A percentile compares a stretch with the other conserved stretches of the same genome.
These are phyloP conservation scores for Ilyonectria mors-panacis DNA, from an alignment of 2,329 filamentous ascomycete species.

Conservation along the genomic window DNA sequence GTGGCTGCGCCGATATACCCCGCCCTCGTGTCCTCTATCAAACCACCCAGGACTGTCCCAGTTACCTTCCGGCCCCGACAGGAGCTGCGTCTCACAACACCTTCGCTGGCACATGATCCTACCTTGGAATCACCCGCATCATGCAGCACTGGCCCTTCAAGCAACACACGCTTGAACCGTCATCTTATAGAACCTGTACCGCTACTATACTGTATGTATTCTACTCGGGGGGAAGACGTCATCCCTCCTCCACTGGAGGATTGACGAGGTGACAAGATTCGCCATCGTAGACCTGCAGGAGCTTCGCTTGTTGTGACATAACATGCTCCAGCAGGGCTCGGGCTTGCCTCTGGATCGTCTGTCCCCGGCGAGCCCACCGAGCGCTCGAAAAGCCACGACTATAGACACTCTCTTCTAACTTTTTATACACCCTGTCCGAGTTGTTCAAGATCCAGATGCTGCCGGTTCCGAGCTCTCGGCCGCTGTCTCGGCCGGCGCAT, in stretches of 20 bases:
- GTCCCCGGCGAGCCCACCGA: constrained; percentile 43
- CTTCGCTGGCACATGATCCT: constrained; percentile 26
- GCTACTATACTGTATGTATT: constrained; percentile 47
- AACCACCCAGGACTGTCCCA: constrained; percentile 22
- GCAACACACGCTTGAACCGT: constrained; percentile 27
- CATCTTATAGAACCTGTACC: constrained; percentile 35
- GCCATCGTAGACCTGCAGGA: constrained; percentile 48
- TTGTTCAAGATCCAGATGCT: constrained; percentile 46
- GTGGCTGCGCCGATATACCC: constrained; percentile 32
- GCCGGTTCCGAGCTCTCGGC: constrained; percentile 37
- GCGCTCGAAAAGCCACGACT: constrained; percentile 41
- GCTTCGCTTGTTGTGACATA: constrained; percentile 40
- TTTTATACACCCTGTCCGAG: constrained; percentile 29
- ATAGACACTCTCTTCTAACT: constrained; percentile 44
- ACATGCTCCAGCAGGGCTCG: constrained; percentile 48
- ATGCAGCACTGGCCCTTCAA: constrained; percentile 20
- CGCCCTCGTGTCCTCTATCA: constrained; percentile 18
- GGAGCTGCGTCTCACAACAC: constrained; percentile 28
- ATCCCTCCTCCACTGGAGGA: constrained; percentile 45
- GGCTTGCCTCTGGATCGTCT: constrained; percentile 50
- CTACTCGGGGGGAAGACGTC: constrained; percentile 46
- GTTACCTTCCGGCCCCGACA: constrained; percentile 23
- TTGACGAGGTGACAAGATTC: constrained; percentile 44
- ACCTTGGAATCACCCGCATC: constrained; percentile 26
- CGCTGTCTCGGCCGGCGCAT: constrained; percentile 24